Conservation (phyloP, 202 grass and related monocot genomes). For the Setaria viridis region DNA sequence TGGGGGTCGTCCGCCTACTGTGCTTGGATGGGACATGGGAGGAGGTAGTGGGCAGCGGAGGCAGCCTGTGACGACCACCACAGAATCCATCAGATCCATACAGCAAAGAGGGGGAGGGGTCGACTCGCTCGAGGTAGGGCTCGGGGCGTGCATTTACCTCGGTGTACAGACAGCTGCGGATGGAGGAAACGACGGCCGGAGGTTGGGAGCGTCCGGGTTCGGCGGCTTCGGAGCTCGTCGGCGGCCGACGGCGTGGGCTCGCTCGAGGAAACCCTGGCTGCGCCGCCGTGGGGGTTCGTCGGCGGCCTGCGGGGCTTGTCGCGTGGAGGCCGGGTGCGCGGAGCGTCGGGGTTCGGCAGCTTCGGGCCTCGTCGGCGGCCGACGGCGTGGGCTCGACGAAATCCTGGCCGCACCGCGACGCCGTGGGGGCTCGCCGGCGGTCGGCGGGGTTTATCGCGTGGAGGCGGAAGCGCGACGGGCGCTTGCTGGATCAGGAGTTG, state of each 20-base stretch:
- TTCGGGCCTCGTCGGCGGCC: not conserved
- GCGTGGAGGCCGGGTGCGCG: not conserved
- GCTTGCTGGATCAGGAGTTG: too few species aligned
- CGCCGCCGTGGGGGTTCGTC: not conserved
- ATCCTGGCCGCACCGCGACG: not conserved
- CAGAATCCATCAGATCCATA: not conserved
- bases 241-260: not conserved
- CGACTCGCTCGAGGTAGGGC: not conserved
- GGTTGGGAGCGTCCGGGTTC: not conserved
- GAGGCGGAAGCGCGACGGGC: not conserved
- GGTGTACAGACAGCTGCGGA: not conserved
- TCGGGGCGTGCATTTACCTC: not conserved
- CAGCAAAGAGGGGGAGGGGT: not conserved
- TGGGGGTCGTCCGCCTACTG: not conserved
- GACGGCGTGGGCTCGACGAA: not conserved
- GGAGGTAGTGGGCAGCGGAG: not conserved
- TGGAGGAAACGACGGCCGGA: not conserved
- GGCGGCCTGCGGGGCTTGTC: not conserved
- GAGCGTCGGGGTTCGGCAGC: not conserved
- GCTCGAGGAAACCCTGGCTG: not conserved
- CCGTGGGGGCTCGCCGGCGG: not conserved
- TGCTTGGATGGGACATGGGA: too few species aligned
- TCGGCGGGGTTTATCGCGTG: not conserved
- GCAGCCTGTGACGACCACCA: not conserved
- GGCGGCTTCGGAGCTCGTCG: too few species aligned